phyloP scores from a whole-genome alignment of 2,329 filamentous ascomycete genomes.

The Aspergillus nomiae region DNA sequence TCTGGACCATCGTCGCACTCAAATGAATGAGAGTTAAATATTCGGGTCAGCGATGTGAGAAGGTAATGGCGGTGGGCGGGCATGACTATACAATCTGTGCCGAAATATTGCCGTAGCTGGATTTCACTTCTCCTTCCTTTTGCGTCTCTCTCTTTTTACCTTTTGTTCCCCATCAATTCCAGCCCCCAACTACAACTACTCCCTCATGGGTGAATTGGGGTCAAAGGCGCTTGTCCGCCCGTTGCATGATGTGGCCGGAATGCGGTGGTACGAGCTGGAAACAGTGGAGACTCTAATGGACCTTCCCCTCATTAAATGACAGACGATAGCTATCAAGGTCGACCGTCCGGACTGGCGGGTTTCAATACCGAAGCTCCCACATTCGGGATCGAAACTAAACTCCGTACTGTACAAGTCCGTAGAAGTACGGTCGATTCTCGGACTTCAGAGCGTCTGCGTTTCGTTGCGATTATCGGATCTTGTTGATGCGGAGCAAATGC shows the following conservation, averaged over 20 bases:
- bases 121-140: not conserved
- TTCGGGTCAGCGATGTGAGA: not conserved
- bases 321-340: not conserved
- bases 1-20: not conserved
- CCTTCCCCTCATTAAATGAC: constrained; percentile 13
- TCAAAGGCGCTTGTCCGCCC: not conserved
- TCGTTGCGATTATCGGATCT: not conserved
- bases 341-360: not conserved
- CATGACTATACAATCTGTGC: not conserved
- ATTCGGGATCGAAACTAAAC: not conserved
- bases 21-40: not conserved
- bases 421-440: not conserved
- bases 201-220: not conserved
- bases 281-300: constrained; percentile 8
- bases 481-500: not conserved
- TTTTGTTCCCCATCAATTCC: not conserved
- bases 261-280: not conserved
- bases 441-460: not conserved
- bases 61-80: not conserved
- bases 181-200: not conserved
- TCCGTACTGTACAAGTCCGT: not conserved
- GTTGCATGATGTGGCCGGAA: constrained; percentile 10
- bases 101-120: not conserved
- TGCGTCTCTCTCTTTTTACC: no score
- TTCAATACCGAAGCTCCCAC: not conserved